Evolutionary conservation across 805 yeast genomes (phyloP), one percentile per base, ranked within the genome.

Genomic region (Maudiozyma turicensis): DNA sequence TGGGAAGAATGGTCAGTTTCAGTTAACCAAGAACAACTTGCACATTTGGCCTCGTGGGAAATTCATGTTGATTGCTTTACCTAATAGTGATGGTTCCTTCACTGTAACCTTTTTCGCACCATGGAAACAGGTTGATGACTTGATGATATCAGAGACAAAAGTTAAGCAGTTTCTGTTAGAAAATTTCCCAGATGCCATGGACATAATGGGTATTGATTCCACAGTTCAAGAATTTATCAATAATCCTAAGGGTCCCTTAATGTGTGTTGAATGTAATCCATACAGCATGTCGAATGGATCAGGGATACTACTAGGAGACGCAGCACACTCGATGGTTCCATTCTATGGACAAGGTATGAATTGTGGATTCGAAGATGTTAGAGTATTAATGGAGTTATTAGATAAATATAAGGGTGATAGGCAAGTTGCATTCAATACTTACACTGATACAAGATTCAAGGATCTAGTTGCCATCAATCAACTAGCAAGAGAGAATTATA

Each of bases 271-370:
- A 44, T 82, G 86, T 56, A 68, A 69, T 45, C 88, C 91, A 2
- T 90, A 87, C 67, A 78, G 86, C 60, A 74, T 72, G 43, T 64
- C 72, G 40, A 85, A 81, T 44, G 64, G 62, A 8, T 76, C 77
- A 50, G 81, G 81, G 13, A 69, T 90, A 8, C 68, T 90, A 10
- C 68, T 90, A 31, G 97, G 97, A 6, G 97, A 90, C 64, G 95
- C 97, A 0, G 95, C 97, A 0, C 97, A 90, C 67, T 80, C 93
- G 31, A 90, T 89, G 96, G 97, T 90, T 6, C 97, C 97, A n/a
- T 90, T 90, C 65, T 90, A 89, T 61, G 97, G 97, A 8, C 97
- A 90, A 65, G 97, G 97, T 5, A 84, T 90, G 91, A 90, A 90
- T 65, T 86, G 95, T 62, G 97, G 97, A 1, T 84, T 90, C 64